Conservation (phyloP, 306 rosid genomes). For the Rubus parviflorus region DNA sequence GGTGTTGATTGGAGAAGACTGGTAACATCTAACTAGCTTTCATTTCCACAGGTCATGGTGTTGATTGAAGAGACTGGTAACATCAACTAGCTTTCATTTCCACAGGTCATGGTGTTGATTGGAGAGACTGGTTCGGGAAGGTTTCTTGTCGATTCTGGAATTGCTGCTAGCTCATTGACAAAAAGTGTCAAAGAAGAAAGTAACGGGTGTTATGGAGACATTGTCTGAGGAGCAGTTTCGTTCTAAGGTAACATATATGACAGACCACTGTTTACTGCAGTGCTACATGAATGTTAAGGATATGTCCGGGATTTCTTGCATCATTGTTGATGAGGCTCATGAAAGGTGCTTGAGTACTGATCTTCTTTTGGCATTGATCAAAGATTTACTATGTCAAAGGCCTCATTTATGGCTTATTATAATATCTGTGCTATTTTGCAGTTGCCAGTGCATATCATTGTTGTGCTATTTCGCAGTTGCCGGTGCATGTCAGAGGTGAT, state of each 20-base stretch:
- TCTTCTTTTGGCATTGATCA: slow-evolving; percentile 79
- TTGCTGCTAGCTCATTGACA: slow-evolving; percentile 65
- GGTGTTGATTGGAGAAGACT: slow-evolving; percentile 87
- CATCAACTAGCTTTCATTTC: too few species aligned
- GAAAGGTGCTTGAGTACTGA: slow-evolving; percentile 95
- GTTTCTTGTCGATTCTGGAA: slow-evolving; percentile 85
- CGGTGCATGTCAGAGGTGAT: slow-evolving; percentile 66
- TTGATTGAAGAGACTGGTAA: too few species aligned
- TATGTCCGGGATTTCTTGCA: slow-evolving; percentile 68
- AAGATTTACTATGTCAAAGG: slow-evolving; percentile 58
- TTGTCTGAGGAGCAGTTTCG: slow-evolving; percentile 46
- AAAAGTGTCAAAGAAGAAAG: slow-evolving; percentile 73
- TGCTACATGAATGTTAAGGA: slow-evolving; percentile 67
- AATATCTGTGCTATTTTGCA: too few species aligned
- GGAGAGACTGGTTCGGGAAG: slow-evolving; percentile 96
- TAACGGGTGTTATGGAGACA: slow-evolving; percentile 55
- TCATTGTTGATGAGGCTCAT: slow-evolving; percentile 93
- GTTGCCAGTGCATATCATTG: too few species aligned
- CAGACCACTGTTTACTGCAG: slow-evolving; percentile 93
- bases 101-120: too few species aligned
- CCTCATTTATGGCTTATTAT: slow-evolving; percentile 67
- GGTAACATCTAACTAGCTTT: too few species aligned
- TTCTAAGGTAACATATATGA: slow-evolving; percentile 66
- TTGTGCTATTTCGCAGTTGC: too few species aligned
- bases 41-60: too few species aligned